Evolutionary conservation across 73 alveolate genomes (phyloP), one percentile per base, ranked within the genome.

Genomic region (Paramecium octaurelia): DNA sequence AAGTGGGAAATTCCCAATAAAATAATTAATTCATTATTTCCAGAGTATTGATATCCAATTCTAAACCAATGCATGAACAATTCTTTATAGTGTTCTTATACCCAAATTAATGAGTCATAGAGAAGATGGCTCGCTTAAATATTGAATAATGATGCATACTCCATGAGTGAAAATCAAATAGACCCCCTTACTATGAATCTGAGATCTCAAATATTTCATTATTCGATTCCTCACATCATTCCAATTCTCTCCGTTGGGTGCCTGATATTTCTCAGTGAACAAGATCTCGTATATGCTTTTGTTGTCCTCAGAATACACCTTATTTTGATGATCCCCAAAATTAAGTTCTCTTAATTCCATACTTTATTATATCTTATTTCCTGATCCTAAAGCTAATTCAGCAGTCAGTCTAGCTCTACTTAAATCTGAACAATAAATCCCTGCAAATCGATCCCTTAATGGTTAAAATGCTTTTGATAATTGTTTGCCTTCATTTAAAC

Each of bases 171-270:
- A 64, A 23, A 64, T 27, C 29, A 64, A 27, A 27, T 64, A 64
- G 21, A 64, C 84, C 6, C 84, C 84, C 9, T 27, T 31, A 8
- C 9, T 24, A 23, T 64, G 8, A 31, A 64, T 64, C 12, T 31
- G 10, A 20, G 44, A 64, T 27, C 29, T 14, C 4, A 64, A 31
- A 14, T 64, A 64, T 1, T 64, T 64, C 84, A 64, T 64, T 64
- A 64, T 64, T 64, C 84, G 20, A 64, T 64, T 64, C 27, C 12
- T 27, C 12, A 64, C 20, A 31, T 64, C 42, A 27, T 64, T 34
- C 84, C 84, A 64, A 64, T 64, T 64, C 27, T 64, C 84, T 31
- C 84, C 84, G 27, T 64, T 64, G 27, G 84, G 84, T 64, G 84
- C 84, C 2, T 64, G 29, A 64, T 64, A 64, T 24, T 64, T 11